Conservation (phyloP, 768 basidiomycete genomes). For the Boletellus ananas region DNA sequence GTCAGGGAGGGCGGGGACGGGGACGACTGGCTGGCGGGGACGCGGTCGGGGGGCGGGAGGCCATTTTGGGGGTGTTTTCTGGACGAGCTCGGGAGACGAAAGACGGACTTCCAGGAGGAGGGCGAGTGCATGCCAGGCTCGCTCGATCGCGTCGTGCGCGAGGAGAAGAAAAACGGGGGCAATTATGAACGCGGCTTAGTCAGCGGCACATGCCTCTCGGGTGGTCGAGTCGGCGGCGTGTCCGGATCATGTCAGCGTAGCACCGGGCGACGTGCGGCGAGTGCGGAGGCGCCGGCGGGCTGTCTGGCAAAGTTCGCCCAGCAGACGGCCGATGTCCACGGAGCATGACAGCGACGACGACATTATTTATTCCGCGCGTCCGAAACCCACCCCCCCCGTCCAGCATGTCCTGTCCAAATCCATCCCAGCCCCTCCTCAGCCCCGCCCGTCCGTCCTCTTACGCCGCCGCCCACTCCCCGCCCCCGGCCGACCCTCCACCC, state of each 20-base stretch:
- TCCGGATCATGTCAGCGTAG: too few species aligned
- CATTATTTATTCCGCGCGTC: slow-evolving; percentile 23
- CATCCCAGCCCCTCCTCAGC: slow-evolving; percentile 55
- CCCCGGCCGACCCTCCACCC: slow-evolving; percentile 29
- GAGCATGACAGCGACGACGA: slow-evolving; percentile 26
- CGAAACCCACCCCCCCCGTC: slow-evolving; percentile 2
- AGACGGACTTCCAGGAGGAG: slow-evolving; percentile 65
- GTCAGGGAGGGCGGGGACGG: slow-evolving; percentile 42
- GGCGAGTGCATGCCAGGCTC: slow-evolving; percentile 22
- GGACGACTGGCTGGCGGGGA: slow-evolving; percentile 10
- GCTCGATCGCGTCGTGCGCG: slow-evolving; percentile 14
- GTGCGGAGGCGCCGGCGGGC: slow-evolving; percentile 5
- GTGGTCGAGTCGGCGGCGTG: too few species aligned
- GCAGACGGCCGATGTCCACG: slow-evolving; percentile 21
- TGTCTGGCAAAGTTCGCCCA: too few species aligned
- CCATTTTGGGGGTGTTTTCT: slow-evolving; percentile 45
- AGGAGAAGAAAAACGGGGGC: not conserved
- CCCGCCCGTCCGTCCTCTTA: slow-evolving; percentile 40
- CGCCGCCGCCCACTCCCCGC: slow-evolving; percentile 33
- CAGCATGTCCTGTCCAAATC: slow-evolving; percentile 34
- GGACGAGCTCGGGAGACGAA: slow-evolving; percentile 65
- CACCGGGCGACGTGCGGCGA: slow-evolving; percentile 1
- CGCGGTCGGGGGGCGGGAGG: slow-evolving; percentile 48
- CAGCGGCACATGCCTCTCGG: not conserved
- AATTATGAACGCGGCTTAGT: slow-evolving; percentile 1